Evolutionary conservation across 139 green algal species (phyloP).

Genomic region (Astrephomene gubernaculifera): DNA sequence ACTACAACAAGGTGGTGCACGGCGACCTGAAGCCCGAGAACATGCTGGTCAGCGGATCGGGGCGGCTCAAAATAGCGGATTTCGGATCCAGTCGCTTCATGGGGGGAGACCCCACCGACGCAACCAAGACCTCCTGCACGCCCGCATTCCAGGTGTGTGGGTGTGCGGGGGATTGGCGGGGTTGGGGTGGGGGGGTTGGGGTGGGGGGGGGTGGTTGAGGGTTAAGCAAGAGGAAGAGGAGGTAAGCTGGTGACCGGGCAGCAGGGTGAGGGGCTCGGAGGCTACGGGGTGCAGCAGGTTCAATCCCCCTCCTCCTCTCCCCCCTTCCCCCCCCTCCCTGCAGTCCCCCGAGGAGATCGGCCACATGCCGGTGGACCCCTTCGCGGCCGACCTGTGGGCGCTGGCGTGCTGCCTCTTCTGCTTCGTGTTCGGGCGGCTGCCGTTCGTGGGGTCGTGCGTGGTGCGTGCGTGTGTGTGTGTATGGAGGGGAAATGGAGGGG

Average conservation of each 20-base stretch:
- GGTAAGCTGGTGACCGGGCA: no score
- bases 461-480: no score
- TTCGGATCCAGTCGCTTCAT: slow-evolving; percentile 77
- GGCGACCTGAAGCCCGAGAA: slow-evolving; percentile 93
- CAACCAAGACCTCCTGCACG: slow-evolving; percentile 52
- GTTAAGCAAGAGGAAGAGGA: no score
- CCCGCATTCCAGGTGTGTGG: slow-evolving; percentile 46
- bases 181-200: no score
- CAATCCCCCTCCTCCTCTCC: background rate
- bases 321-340: background rate
- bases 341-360: slow-evolving; percentile 40
- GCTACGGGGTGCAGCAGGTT: background rate
- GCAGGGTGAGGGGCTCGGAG: no score
- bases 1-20: slow-evolving; percentile 79
- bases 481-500: no score
- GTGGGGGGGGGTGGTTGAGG: no score
- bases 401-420: slow-evolving; percentile 86
- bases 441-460: slow-evolving; percentile 68
- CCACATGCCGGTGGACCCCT: slow-evolving; percentile 49
- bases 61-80: slow-evolving; percentile 90
- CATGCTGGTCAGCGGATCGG: slow-evolving; percentile 80
- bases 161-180: background rate
- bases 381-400: slow-evolving; percentile 85
- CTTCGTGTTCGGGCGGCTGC: slow-evolving; percentile 81
- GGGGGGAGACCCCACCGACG: slow-evolving; percentile 34